Evolutionary conservation across 345 rosid species (phyloP).

Genomic region (Trapa incisa): DNA sequence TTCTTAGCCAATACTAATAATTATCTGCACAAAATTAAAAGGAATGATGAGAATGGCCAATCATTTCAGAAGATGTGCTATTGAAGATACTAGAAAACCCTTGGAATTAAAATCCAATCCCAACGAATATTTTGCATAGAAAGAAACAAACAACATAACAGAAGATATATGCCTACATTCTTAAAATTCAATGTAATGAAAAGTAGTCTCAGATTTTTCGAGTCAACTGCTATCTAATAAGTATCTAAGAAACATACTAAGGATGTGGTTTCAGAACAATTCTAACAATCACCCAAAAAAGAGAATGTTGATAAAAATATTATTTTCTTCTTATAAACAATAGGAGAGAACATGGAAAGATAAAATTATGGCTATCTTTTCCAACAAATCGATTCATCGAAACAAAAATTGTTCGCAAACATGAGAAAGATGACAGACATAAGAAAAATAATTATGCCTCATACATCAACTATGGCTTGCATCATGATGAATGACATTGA

Average conservation of each 20-base stretch:
- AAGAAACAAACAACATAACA: neutral
- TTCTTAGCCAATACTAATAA: constrained; percentile 7
- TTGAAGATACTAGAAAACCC: neutral
- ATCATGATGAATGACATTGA: neutral
- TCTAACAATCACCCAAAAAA: neutral
- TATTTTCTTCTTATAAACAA: neutral
- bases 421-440: neutral
- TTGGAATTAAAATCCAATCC: neutral
- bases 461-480: neutral
- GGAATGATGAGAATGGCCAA: neutral
- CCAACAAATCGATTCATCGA: neutral
- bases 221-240: no score
- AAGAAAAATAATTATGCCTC: neutral
- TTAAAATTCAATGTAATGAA: neutral
- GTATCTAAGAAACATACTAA: neutral
- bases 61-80: neutral
- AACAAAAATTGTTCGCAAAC: neutral
- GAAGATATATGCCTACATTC: neutral
- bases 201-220: neutral
- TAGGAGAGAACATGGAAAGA: neutral
- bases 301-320: neutral
- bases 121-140: neutral
- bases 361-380: neutral
- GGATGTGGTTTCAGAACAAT: neutral
- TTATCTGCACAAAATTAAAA: constrained; percentile 18